These are phyloP conservation scores for Huiozyma naganishii DNA, from an alignment of 805 yeast genomes.

Conservation along the genomic window DNA sequence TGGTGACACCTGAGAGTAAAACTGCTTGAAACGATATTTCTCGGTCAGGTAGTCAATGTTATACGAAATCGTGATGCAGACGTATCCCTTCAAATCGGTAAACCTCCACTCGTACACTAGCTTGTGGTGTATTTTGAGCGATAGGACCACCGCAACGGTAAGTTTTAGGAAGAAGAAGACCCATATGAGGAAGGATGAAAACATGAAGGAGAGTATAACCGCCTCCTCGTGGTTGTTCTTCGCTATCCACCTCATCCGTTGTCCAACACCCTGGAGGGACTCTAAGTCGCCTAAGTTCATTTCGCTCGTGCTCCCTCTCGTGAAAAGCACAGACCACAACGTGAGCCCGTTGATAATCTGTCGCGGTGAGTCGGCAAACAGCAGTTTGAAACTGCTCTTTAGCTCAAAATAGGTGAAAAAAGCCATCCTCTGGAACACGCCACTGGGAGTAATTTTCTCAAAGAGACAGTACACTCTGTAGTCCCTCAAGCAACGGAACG, in stretches of 20 bases:
- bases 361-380: constrained; percentile 78
- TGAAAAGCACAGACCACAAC: constrained; percentile 37
- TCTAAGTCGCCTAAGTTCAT: constrained; percentile 20
- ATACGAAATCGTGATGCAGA: constrained; percentile 48
- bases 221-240: constrained; percentile 52
- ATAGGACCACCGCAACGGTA: constrained; percentile 40
- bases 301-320: constrained; percentile 17
- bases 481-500: constrained; percentile 42
- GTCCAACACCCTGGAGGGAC: constrained; percentile 24
- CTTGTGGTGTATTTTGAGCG: constrained; percentile 41
- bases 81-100: constrained; percentile 44
- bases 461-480: constrained; percentile 67
- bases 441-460: constrained; percentile 55
- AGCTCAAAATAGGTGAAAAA: constrained; percentile 55
- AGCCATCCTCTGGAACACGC: constrained; percentile 55
- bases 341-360: constrained; percentile 78
- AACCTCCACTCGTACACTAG: constrained; percentile 31
- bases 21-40: constrained; percentile 7
- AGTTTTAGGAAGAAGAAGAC: constrained; percentile 50
- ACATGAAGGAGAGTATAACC: constrained; percentile 63
- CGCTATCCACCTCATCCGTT: constrained; percentile 49
- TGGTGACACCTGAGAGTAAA: constrained; percentile 5
- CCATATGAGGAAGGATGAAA: constrained; percentile 68
- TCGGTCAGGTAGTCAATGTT: constrained; percentile 39
- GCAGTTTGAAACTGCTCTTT: constrained; percentile 48